A percentile compares a stretch with the other conserved stretches of the same genome.
Evolutionary conservation across 1,284 basidiomycete genomes (phyloP).

Genomic region (Trametes sp.): DNA sequence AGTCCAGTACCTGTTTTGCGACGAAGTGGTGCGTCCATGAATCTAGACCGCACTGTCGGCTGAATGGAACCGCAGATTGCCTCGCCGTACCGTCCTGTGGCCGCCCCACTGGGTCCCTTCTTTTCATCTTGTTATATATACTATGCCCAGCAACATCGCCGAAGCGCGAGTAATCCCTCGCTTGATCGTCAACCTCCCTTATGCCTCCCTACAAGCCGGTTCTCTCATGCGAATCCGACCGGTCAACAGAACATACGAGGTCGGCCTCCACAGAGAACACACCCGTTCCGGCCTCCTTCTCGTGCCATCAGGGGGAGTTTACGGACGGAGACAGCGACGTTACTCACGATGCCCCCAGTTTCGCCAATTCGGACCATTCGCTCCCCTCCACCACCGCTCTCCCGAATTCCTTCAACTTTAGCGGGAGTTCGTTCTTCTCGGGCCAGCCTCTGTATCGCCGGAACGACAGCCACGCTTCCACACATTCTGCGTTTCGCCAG

Average conservation of each 20-base stretch:
- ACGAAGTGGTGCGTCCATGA: too few species aligned
- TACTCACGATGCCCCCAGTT: conserved; percentile 41
- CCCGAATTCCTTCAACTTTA: conserved; percentile 53
- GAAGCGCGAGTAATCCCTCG: background rate
- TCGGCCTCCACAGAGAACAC: conserved; percentile 23
- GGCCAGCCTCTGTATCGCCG: conserved; percentile 32
- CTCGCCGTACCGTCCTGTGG: conserved; percentile 1
- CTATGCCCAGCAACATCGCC: too few species aligned
- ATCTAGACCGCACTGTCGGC: too few species aligned
- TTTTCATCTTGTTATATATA: background rate
- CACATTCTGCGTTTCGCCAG: conserved; percentile 34
- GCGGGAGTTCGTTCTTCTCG: conserved; percentile 25
- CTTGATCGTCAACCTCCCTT: conserved; percentile 7
- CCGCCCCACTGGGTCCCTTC: conserved; percentile 1
- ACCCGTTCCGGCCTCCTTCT: conserved; percentile 38
- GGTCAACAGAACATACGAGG: conserved; percentile 7
- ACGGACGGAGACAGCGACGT: conserved; percentile 28
- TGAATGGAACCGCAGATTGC: too few species aligned
- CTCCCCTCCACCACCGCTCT: conserved; percentile 52
- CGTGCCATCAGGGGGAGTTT: conserved; percentile 26
- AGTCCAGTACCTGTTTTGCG: too few species aligned
- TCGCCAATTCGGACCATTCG: conserved; percentile 40
- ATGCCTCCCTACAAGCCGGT: conserved; percentile 11
- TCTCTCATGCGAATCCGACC: background rate
- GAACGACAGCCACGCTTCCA: conserved; percentile 35